phyloP scores from a whole-genome alignment of 192 early-diverging fungal genomes.

The Physocladia obscura region DNA sequence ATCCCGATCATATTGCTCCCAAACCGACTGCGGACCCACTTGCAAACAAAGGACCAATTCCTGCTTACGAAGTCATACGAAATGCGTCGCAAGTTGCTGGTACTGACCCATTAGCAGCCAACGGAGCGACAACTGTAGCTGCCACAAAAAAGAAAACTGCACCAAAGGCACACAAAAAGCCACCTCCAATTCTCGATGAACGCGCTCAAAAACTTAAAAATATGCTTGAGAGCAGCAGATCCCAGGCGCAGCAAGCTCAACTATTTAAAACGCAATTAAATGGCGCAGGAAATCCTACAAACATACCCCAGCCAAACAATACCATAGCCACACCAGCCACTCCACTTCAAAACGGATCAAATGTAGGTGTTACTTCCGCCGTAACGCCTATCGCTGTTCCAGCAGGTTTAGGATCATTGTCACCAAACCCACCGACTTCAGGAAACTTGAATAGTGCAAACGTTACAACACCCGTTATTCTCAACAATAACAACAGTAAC shows the following conservation, averaged over 20 bases:
- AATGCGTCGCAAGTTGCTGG: neutral
- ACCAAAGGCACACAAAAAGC: slow-evolving; percentile 13
- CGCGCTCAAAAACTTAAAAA: neutral
- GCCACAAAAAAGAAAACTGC: slow-evolving; percentile 9
- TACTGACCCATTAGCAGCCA: neutral
- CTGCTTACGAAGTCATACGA: slow-evolving; percentile 15
- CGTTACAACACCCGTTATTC: neutral
- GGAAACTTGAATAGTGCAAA: neutral
- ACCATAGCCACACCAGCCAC: neutral
- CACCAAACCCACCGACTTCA: neutral
- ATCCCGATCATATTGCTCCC: slow-evolving; percentile 29
- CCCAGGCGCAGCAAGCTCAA: neutral
- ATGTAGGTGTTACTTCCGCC: neutral
- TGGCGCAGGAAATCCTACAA: neutral
- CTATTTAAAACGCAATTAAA: neutral
- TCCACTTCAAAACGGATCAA: too few species aligned
- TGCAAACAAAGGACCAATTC: neutral
- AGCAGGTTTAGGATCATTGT: neutral
- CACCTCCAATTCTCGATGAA: slow-evolving; percentile 12
- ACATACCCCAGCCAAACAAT: neutral
- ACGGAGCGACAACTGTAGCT: slow-evolving; percentile 3
- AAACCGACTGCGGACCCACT: slow-evolving; percentile 27
- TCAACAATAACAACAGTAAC: neutral
- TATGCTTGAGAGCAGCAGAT: slow-evolving; percentile 3
- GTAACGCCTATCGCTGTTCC: neutral